These are phyloP conservation scores for Chlorella sorokiniana DNA, from an alignment of 139 green algal genomes.

Conservation along the genomic window DNA sequence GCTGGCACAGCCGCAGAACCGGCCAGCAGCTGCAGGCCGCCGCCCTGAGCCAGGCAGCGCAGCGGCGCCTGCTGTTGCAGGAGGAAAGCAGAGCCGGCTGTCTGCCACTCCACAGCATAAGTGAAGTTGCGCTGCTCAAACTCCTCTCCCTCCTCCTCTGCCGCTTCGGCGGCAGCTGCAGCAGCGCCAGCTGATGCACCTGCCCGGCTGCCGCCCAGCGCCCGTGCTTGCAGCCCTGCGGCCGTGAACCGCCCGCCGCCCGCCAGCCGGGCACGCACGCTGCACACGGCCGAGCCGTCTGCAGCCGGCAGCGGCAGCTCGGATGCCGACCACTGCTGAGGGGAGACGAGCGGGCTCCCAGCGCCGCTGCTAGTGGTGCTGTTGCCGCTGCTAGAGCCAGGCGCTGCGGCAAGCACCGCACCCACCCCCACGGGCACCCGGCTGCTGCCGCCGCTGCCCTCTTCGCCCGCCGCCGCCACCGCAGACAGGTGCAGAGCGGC, in stretches of 20 bases:
- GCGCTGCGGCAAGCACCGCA: neutral
- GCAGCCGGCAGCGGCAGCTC: neutral
- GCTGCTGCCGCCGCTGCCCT: no score
- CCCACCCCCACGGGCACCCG: neutral
- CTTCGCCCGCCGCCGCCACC: neutral
- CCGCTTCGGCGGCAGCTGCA: neutral
- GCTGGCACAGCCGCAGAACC: neutral
- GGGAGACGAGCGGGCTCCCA: neutral
- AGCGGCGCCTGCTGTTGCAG: neutral
- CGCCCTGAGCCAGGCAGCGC: neutral
- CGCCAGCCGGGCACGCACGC: neutral
- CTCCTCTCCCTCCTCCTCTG: no score
- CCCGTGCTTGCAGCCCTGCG: neutral
- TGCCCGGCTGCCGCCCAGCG: neutral
- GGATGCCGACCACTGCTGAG: neutral
- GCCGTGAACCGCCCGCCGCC: neutral
- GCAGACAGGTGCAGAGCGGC: slow-evolving; percentile 40
- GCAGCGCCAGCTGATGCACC: neutral
- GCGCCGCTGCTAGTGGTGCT: neutral
- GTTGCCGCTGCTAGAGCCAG: neutral
- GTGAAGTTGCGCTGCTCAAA: slow-evolving; percentile 10
- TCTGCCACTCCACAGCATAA: slow-evolving; percentile 22
- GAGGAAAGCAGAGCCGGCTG: neutral
- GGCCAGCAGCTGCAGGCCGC: neutral
- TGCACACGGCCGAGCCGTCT: neutral